Evolutionary conservation across 2,329 filamentous ascomycete genomes (phyloP), one percentile per base, ranked within the genome.

Genomic region (Cercospora zeina): DNA sequence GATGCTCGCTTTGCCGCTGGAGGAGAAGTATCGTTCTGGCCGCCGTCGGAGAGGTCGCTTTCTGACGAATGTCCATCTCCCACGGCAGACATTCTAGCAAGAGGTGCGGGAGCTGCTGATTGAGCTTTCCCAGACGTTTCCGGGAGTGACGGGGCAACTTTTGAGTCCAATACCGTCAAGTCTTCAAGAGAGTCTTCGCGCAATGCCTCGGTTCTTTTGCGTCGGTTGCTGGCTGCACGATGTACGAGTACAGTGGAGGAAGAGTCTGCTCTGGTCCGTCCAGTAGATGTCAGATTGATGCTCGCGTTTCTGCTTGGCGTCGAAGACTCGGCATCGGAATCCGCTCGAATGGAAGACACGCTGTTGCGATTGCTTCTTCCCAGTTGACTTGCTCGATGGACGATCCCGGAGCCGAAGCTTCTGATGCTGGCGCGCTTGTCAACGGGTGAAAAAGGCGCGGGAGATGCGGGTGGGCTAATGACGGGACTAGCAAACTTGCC

Each of bases 161-260:
- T 55, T 42, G 33, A 49, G 39, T 21, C 60, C 54, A n/a, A 51
- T 37, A 56, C 31, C 10, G 61, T 58, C 19, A 64, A 50, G 53
- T 67, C 65, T 39, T 67, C 65, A 24, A 57, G 24, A 16, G 65
- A 67, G 9, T 56, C 58, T 42, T 67, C 65, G 30, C 60, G 61
- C 13, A 67, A 39, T 27, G 66, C 64, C 10, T 67, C 60, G 33
- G 69, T 70, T 51, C 72, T 69, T 61, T 67, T 69, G 16, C 69
- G 64, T 2, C 71, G 64, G 51, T 73, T 73, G 63, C 70, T 72
- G 8, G 72, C 69, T 9, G 72, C 72, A n/a, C 71, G 70, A 59
- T 74, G 72, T 10, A 74, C 71, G 27, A 74, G 64, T 4, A 74
- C 72, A 1, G 72, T 74, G 11, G 67, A 66, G 6, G 67, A 67